phyloP scores from a whole-genome alignment of 495 filamentous ascomycete species.

The Physcia stellaris region DNA sequence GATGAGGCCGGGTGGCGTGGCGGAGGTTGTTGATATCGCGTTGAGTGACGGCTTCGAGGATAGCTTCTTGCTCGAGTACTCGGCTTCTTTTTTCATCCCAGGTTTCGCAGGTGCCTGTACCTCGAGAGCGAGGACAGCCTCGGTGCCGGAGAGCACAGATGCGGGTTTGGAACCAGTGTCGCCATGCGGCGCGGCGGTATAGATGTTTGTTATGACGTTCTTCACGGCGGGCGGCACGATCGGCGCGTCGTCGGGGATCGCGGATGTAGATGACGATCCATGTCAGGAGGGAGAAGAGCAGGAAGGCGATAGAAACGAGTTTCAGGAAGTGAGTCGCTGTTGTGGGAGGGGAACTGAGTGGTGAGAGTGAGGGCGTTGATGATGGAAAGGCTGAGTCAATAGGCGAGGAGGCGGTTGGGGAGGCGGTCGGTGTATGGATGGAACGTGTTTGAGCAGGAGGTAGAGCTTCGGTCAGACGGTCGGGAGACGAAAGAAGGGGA shows the following conservation, averaged over 20 bases:
- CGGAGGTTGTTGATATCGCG: constrained; percentile 36
- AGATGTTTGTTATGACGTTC: constrained; percentile 26
- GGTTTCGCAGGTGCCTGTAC: constrained; percentile 3
- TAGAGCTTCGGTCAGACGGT: too few relatives aligned
- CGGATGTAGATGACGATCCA: constrained; percentile 22
- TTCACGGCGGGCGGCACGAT: constrained; percentile 23
- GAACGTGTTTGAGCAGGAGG: too few relatives aligned
- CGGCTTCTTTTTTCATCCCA: constrained; percentile 14
- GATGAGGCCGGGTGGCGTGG: constrained; percentile 19
- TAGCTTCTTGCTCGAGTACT: constrained; percentile 20
- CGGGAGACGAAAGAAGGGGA: too few relatives aligned
- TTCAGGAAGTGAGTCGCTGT: constrained; percentile 13
- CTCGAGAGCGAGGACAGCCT: constrained; percentile 2
- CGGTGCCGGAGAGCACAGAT: constrained; percentile 16
- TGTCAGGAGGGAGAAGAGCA: constrained; percentile 19
- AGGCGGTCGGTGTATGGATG: too few relatives aligned
- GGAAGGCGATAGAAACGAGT: constrained; percentile 13
- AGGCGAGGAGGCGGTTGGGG: too few relatives aligned
- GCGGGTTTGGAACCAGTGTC: constrained; percentile 22
- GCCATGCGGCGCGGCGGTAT: constrained; percentile 26
- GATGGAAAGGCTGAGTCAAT: too few relatives aligned
- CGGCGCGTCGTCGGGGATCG: constrained; percentile 23
- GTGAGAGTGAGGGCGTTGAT: too few relatives aligned
- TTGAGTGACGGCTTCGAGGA: constrained; percentile 14
- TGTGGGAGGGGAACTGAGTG: too few relatives aligned